Conservation (phyloP, 208 protist genomes). For the Leishmania aethiopica region DNA sequence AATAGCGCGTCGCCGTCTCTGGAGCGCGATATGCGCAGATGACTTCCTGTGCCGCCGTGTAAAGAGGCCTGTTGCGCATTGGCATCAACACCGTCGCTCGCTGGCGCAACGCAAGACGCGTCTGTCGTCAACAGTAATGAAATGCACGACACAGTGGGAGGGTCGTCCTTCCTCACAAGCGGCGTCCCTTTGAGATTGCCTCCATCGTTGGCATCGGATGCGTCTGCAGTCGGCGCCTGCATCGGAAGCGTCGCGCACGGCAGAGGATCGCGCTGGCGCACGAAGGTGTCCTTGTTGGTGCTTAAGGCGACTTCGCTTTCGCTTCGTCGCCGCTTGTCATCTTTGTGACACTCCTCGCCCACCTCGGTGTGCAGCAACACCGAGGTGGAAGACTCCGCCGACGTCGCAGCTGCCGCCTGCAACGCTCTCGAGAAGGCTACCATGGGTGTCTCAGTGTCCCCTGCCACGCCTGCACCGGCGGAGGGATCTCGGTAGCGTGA, state of each 20-base stretch:
- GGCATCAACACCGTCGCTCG: background rate
- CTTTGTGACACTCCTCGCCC: too few relatives aligned
- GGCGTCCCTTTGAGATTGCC: background rate
- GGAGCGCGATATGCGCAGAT: background rate
- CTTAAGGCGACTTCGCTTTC: background rate
- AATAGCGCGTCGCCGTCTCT: background rate
- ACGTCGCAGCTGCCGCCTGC: background rate
- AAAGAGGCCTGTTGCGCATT: background rate
- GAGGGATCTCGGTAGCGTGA: conserved; percentile 11
- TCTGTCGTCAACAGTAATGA: background rate
- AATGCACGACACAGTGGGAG: background rate
- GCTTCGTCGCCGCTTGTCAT: background rate
- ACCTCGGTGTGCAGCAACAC: background rate
- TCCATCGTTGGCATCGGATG: background rate
- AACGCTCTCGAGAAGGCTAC: background rate
- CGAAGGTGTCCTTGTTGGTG: background rate
- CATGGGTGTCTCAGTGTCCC: background rate
- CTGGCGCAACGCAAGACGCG: background rate
- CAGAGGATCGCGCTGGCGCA: background rate
- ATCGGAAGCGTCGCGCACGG: background rate
- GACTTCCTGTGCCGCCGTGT: background rate
- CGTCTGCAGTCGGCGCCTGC: background rate
- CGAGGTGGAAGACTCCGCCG: background rate
- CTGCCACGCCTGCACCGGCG: background rate
- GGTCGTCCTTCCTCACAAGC: background rate